Conservation (phyloP, 768 basidiomycete species). For the Clavulina sp. region DNA sequence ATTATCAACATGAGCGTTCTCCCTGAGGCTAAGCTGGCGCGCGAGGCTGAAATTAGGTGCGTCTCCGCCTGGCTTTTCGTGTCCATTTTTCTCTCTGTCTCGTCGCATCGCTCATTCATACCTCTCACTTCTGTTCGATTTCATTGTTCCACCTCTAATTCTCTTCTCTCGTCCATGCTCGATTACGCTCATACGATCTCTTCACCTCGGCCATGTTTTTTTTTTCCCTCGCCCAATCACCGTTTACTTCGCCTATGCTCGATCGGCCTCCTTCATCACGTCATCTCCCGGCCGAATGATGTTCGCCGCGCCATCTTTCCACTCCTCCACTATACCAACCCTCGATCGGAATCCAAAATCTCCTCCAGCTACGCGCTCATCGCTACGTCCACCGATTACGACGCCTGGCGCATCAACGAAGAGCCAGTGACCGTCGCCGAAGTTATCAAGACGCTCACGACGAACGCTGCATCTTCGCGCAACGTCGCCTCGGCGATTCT, state of each 20-base stretch:
- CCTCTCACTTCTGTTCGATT: not conserved
- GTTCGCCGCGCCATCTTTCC: not conserved
- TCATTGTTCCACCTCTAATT: no score
- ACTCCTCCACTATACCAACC: not conserved
- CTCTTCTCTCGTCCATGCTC: not conserved
- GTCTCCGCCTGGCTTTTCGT: no score
- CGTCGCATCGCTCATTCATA: not conserved
- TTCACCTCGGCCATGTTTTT: not conserved
- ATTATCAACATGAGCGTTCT: conserved; percentile 95
- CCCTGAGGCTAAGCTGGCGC: conserved; percentile 91
- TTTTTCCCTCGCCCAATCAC: not conserved
- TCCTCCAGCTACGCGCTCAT: conserved; percentile 69
- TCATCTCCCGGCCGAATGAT: no score
- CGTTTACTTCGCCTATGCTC: no score
- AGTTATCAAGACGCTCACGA: conserved; percentile 72
- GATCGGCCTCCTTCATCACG: no score
- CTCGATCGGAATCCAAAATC: not conserved
- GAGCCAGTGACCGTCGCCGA: conserved; percentile 79
- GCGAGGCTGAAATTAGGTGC: conserved; percentile 92
- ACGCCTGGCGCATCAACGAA: conserved; percentile 74
- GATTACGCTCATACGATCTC: not conserved
- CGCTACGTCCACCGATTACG: conserved; percentile 85
- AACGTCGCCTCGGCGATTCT: conserved; percentile 53
- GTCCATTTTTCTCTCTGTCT: not conserved
- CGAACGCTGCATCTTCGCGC: conserved; percentile 76